Percentiles rank a stretch among this genome's conserved stretches.
phyloP scores from a whole-genome alignment of 306 rosid species.

The Malus sylvestris region DNA sequence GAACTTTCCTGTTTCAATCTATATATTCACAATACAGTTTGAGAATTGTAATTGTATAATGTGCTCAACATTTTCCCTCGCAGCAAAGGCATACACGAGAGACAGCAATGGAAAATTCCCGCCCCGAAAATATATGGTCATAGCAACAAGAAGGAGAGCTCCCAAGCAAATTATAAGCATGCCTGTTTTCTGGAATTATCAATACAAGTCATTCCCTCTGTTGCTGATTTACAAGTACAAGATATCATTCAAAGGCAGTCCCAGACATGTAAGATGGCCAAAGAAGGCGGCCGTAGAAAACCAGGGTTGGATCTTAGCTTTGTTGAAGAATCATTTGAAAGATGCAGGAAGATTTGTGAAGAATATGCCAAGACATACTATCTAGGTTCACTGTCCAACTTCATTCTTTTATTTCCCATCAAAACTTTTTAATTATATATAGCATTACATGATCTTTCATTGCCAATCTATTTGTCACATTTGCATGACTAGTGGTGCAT shows the following conservation, averaged over 20 bases:
- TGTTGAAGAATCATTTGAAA: conserved; percentile 59
- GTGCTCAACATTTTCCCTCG: conserved; percentile 34
- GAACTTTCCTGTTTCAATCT: conserved; percentile 3
- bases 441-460: neutral
- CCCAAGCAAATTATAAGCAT: conserved; percentile 24
- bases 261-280: conserved; percentile 6
- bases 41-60: conserved; percentile 3
- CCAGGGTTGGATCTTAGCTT: conserved; percentile 35
- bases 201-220: conserved; percentile 35
- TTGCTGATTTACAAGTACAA: conserved; percentile 44
- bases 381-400: conserved; percentile 33
- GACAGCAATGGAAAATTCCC: conserved; percentile 20
- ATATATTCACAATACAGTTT: neutral
- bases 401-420: neutral
- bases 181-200: conserved; percentile 29
- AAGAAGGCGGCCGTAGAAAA: neutral
- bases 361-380: conserved; percentile 86
- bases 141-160: conserved; percentile 27
- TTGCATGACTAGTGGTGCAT: neutral
- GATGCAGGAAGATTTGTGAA: conserved; percentile 41
- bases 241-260: conserved; percentile 64
- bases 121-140: conserved; percentile 2
- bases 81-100: conserved; percentile 29
- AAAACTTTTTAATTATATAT: neutral
- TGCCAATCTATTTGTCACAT: neutral